These are phyloP conservation scores for Immersiporthe knoxdaviesiana DNA, from an alignment of 2,329 filamentous ascomycete genomes.

Conservation along the genomic window DNA sequence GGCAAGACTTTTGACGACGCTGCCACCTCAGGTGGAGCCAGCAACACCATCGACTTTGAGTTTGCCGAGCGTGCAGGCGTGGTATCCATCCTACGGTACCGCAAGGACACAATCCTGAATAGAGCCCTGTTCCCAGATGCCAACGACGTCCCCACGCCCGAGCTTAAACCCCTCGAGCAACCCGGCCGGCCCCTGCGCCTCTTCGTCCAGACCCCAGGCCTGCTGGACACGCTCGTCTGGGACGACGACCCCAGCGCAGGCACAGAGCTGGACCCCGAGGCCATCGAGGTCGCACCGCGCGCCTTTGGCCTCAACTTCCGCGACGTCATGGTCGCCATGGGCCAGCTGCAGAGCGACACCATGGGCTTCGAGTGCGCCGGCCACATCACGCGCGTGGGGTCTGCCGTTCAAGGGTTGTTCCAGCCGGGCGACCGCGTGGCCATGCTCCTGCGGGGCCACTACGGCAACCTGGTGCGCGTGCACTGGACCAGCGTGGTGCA, in stretches of 20 bases:
- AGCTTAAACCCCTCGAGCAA: conserved; percentile 27
- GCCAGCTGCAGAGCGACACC: conserved; percentile 32
- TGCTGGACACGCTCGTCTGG: conserved; percentile 29
- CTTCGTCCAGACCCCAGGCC: conserved; percentile 28
- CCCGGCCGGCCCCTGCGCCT: conserved; percentile 10
- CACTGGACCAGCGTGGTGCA: conserved; percentile 16
- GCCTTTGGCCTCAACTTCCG: conserved; percentile 28
- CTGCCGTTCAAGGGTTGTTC: conserved; percentile 20
- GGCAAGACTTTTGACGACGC: background rate
- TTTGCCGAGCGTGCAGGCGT: background rate
- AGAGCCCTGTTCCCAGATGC: conserved; percentile 5
- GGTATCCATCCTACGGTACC: background rate
- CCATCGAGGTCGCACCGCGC: conserved; percentile 28
- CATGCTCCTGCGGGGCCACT: conserved; percentile 18
- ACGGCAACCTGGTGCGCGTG: conserved; percentile 28
- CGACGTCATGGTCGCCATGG: conserved; percentile 30
- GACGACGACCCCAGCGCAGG: conserved; percentile 27
- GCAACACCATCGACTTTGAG: background rate
- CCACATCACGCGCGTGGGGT: conserved; percentile 30
- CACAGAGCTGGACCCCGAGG: conserved; percentile 18
- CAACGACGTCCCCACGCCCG: conserved; percentile 25
- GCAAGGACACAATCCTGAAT: background rate
- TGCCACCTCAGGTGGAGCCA: background rate
- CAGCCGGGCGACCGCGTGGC: conserved; percentile 25
- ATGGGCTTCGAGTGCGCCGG: conserved; percentile 37